A percentile compares a stretch with the other conserved stretches of the same genome.
Evolutionary conservation across 805 yeast species (phyloP).

Genomic region (Scheffersomyces ergatensis): DNA sequence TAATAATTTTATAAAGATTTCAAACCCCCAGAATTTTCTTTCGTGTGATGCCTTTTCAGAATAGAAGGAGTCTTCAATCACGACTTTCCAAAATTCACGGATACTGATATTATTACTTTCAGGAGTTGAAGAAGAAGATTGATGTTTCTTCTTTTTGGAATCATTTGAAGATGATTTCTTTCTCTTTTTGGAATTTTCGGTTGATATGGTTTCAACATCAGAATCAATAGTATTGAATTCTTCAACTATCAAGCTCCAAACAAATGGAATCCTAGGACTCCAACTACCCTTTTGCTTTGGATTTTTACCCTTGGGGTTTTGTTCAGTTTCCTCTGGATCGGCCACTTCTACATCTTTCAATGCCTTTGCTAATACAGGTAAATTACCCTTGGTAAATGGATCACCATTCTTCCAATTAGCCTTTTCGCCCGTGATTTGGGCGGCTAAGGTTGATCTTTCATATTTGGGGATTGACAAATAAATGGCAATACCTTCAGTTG

Average conservation of each 20-base stretch:
- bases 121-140: constrained; percentile 3
- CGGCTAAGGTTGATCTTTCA: constrained; percentile 11
- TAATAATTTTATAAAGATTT: constrained; percentile 57
- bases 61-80: constrained; percentile 79
- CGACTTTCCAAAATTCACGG: constrained; percentile 73
- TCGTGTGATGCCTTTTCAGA: constrained; percentile 77
- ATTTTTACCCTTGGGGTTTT: constrained; percentile 15
- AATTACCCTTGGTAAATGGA: constrained; percentile 72
- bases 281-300: constrained; percentile 63
- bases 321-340: constrained; percentile 35
- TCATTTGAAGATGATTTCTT: constrained; percentile 25
- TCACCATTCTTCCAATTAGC: constrained; percentile 68
- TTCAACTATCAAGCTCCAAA: constrained; percentile 62
- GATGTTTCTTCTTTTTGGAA: constrained; percentile 14
- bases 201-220: constrained; percentile 18
- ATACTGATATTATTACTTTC: constrained; percentile 27
- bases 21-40: constrained; percentile 83
- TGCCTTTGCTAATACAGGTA: constrained; percentile 58
- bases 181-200: constrained; percentile 33
- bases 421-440: constrained; percentile 11
- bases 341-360: constrained; percentile 54
- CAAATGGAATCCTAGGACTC: constrained; percentile 73
- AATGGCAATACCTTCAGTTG: constrained; percentile 80
- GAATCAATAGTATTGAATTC: constrained; percentile 29
- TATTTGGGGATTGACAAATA: constrained; percentile 51